These are phyloP conservation scores for Metschnikowia lunata DNA, from an alignment of 805 yeast species.

Conservation along the genomic window DNA sequence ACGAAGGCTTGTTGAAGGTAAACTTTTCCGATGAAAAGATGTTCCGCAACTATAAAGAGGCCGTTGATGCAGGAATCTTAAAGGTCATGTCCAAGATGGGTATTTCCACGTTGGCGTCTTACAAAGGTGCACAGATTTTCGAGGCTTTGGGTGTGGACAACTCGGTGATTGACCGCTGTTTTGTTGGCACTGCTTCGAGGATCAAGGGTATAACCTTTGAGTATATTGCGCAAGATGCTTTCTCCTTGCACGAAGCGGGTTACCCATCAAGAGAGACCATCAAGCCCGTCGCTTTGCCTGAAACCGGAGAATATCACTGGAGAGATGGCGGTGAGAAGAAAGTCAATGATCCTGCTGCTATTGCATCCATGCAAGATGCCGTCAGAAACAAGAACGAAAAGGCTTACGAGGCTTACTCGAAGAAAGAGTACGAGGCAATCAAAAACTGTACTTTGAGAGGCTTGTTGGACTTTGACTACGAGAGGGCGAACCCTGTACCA, in stretches of 20 bases:
- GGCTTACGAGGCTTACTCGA: slow-evolving; percentile 86
- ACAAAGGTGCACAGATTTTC: slow-evolving; percentile 97
- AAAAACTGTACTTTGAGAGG: slow-evolving; percentile 93
- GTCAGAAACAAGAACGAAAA: slow-evolving; percentile 92
- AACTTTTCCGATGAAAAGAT: slow-evolving; percentile 55
- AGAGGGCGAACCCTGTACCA: slow-evolving; percentile 69
- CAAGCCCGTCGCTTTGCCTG: slow-evolving; percentile 74
- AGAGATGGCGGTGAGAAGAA: slow-evolving; percentile 98
- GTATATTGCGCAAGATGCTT: slow-evolving; percentile 94
- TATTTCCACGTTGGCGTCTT: slow-evolving; percentile 95
- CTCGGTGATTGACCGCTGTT: slow-evolving; percentile 91
- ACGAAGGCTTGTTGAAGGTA: slow-evolving; percentile 64
- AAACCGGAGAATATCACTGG: slow-evolving; percentile 97
- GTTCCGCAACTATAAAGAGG: slow-evolving; percentile 72
- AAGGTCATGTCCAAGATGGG: slow-evolving; percentile 99
- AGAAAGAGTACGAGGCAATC: slow-evolving; percentile 87
- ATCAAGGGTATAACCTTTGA: slow-evolving; percentile 94
- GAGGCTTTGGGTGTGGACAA: slow-evolving; percentile 96
- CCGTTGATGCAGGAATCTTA: slow-evolving; percentile 85
- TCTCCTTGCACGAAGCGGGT: slow-evolving; percentile 89
- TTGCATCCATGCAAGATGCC: slow-evolving; percentile 96
- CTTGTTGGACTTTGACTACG: slow-evolving; percentile 83
- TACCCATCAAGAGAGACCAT: slow-evolving; percentile 73
- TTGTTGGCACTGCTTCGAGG: slow-evolving; percentile 96
- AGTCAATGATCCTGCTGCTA: slow-evolving; percentile 89